A percentile compares a stretch with the other conserved stretches of the same genome.
Conservation (phyloP, 2,329 filamentous ascomycete species). For the Alternaria tenuissima region DNA sequence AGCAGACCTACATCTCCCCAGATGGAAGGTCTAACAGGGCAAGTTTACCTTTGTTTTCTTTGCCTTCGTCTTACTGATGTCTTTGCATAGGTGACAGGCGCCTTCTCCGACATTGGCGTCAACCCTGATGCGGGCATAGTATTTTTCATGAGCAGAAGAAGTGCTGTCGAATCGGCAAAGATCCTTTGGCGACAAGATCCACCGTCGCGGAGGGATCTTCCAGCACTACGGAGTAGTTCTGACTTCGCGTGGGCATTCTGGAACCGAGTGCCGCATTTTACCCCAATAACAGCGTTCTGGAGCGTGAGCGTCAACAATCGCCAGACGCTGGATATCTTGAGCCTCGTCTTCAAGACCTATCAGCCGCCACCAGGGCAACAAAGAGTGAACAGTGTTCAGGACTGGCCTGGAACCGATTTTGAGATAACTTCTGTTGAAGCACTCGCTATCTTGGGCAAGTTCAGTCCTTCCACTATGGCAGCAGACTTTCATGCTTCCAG, state of each 20-base stretch:
- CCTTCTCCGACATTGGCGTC: constrained; percentile 6
- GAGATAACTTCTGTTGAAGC: constrained; percentile 2
- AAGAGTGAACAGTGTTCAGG: background rate
- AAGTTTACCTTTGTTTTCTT: background rate
- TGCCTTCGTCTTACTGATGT: background rate
- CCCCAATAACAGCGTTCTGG: constrained; percentile 1
- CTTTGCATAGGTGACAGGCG: background rate
- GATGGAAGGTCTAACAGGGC: background rate
- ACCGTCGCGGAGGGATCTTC: background rate
- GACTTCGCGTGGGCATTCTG: constrained; percentile 15
- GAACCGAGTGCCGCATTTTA: constrained; percentile 2
- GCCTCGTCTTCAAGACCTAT: background rate
- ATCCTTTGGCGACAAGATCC: background rate
- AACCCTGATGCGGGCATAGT: constrained; percentile 7
- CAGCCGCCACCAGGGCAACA: background rate
- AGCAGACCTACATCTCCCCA: background rate
- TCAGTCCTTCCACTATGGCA: background rate
- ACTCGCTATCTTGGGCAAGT: background rate
- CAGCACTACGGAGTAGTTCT: background rate
- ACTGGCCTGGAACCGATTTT: constrained; percentile 4
- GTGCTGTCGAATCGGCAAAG: background rate
- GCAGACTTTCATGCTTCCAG: background rate
- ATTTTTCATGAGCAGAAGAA: constrained; percentile 5
- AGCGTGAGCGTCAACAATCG: background rate
- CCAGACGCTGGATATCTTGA: background rate